Conservation (phyloP, 2,329 filamentous ascomycete species). For the Phoma sp. region DNA sequence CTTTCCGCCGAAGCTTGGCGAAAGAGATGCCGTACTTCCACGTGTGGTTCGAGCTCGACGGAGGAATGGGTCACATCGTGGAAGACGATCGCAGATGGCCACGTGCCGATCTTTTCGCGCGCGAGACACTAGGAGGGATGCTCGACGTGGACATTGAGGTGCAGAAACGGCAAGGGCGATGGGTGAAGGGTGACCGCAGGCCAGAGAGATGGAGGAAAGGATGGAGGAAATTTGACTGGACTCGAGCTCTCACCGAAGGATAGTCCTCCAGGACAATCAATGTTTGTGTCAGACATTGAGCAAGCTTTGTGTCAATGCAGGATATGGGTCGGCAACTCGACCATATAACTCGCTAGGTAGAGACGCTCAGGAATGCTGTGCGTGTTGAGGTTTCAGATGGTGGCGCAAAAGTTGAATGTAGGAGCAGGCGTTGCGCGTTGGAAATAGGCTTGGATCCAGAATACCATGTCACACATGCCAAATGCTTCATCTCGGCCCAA, state of each 20-base stretch:
- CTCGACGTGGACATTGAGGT: conserved; percentile 80
- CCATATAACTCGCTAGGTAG: background rate
- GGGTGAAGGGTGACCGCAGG: conserved; percentile 72
- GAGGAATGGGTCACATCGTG: conserved; percentile 88
- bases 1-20: conserved; percentile 81
- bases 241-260: conserved; percentile 63
- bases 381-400: conserved; percentile 26
- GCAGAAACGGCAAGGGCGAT: conserved; percentile 88
- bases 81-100: conserved; percentile 89
- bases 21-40: conserved; percentile 99
- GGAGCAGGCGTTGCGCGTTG: conserved; percentile 9
- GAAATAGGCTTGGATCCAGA: conserved; percentile 17
- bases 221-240: conserved; percentile 96
- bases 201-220: conserved; percentile 79
- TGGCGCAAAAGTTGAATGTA: conserved; percentile 19
- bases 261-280: conserved; percentile 3
- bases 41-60: conserved; percentile 90
- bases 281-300: background rate
- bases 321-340: no score
- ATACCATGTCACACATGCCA: conserved; percentile 20
- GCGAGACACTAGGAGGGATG: conserved; percentile 93
- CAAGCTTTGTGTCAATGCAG: background rate
- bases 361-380: conserved; percentile 12
- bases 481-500: conserved; percentile 21
- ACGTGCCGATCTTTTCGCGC: conserved; percentile 86